Evolutionary conservation across 805 yeast genomes (phyloP).

Genomic region (Brettanomyces bruxellensis): DNA sequence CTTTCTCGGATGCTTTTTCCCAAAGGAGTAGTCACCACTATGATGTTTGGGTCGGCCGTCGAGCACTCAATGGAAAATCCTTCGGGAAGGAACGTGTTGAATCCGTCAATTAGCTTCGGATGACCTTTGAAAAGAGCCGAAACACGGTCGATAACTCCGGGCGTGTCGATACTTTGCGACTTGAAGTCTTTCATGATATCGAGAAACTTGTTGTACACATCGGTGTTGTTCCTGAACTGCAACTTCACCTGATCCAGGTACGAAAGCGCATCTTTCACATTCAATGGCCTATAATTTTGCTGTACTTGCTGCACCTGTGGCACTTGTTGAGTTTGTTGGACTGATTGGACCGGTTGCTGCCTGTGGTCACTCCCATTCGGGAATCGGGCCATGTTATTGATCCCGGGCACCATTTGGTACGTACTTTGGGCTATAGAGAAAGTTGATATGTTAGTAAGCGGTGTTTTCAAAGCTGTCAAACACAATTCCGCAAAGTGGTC

Average conservation of each 20-base stretch:
- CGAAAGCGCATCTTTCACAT: constrained; percentile 92
- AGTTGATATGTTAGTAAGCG: neutral
- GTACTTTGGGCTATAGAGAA: neutral
- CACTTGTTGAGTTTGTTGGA: constrained; percentile 4
- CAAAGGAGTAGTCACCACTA: constrained; percentile 90
- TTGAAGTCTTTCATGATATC: constrained; percentile 99
- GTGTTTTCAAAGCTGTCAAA: too few species aligned
- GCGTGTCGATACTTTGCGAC: constrained; percentile 92
- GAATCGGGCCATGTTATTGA: constrained; percentile 38
- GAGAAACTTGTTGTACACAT: constrained; percentile 88
- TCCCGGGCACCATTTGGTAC: constrained; percentile 30
- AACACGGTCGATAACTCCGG: constrained; percentile 96
- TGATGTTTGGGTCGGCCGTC: constrained; percentile 85
- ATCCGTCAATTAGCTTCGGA: constrained; percentile 90
- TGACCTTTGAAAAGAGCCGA: constrained; percentile 87
- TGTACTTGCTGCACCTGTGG: constrained; percentile 17
- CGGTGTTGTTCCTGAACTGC: constrained; percentile 87
- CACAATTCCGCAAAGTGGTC: too few species aligned
- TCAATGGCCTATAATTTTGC: constrained; percentile 62
- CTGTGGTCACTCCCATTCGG: neutral
- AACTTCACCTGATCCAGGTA: constrained; percentile 93
- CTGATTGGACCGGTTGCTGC: constrained; percentile 1
- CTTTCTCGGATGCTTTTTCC: constrained; percentile 76
- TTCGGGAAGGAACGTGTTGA: constrained; percentile 94
- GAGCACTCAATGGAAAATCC: constrained; percentile 94